phyloP scores from a whole-genome alignment of 495 filamentous ascomycete genomes.

The Mytilinidion resinicola region DNA sequence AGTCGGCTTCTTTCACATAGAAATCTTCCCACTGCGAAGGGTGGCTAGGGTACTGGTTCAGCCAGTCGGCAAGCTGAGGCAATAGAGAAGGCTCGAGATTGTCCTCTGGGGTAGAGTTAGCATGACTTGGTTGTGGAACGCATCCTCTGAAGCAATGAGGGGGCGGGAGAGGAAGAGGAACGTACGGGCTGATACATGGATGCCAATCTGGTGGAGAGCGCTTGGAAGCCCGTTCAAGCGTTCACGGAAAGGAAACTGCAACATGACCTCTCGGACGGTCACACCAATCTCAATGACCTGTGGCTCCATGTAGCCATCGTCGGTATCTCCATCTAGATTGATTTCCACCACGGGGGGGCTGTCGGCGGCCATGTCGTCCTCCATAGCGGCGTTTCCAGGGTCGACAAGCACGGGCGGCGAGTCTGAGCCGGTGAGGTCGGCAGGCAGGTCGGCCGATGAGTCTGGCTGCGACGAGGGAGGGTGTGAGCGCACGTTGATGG shows the following conservation, averaged over 20 bases:
- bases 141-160: too few relatives aligned
- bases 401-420: constrained; percentile 13
- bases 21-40: constrained; percentile 29
- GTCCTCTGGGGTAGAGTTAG: constrained; percentile 24
- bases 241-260: too few relatives aligned
- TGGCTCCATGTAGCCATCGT: constrained; percentile 7
- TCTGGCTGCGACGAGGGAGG: constrained; percentile 27
- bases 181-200: background rate
- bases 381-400: constrained; percentile 14
- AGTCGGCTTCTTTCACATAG: constrained; percentile 40
- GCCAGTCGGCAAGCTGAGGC: constrained; percentile 30
- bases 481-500: constrained; percentile 49
- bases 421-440: background rate
- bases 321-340: constrained; percentile 25
- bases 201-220: background rate
- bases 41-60: constrained; percentile 27
- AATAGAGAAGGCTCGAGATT: constrained; percentile 27
- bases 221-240: too few relatives aligned
- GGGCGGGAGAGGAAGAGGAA: too few relatives aligned
- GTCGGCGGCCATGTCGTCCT: constrained; percentile 16
- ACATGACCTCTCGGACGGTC: too few relatives aligned
- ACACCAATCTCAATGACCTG: constrained; percentile 16
- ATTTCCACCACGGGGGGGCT: constrained; percentile 28
- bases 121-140: background rate
- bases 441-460: constrained; percentile 12